A percentile compares a stretch with the other conserved stretches of the same genome.
phyloP scores from a whole-genome alignment of 2,329 filamentous ascomycete genomes.

The Neofusicoccum sp. region DNA sequence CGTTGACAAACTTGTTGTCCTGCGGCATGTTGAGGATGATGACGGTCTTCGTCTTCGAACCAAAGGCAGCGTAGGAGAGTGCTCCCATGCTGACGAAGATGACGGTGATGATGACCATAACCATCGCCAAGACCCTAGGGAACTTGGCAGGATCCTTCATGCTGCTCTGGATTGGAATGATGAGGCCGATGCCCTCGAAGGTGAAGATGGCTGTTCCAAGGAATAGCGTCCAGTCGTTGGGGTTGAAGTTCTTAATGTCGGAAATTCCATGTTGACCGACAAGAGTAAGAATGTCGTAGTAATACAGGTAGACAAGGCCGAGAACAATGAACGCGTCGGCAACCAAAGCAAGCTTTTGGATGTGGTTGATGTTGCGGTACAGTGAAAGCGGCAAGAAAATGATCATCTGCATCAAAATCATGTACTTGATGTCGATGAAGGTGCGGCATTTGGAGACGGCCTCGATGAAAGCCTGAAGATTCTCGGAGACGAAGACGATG shows the following conservation, averaged over 20 bases:
- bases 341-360: conserved; percentile 89
- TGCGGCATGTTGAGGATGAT: conserved; percentile 95
- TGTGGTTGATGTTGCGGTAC: conserved; percentile 94
- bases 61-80: conserved; percentile 92
- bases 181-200: conserved; percentile 94
- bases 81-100: conserved; percentile 90
- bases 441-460: conserved; percentile 87
- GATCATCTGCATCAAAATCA: conserved; percentile 92
- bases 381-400: conserved; percentile 93
- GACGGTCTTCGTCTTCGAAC: conserved; percentile 92
- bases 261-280: conserved; percentile 68
- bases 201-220: conserved; percentile 99
- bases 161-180: conserved; percentile 96
- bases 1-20: conserved; percentile 92
- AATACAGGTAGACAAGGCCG: conserved; percentile 90
- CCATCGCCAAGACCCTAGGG: conserved; percentile 77
- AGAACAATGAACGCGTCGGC: conserved; percentile 93
- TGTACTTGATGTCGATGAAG: conserved; percentile 78
- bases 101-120: conserved; percentile 89
- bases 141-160: conserved; percentile 93
- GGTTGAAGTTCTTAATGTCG: conserved; percentile 89
- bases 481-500: conserved; percentile 95
- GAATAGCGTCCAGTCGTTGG: conserved; percentile 90
- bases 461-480: conserved; percentile 89
- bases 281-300: conserved; percentile 88